Base-by-base conservation (phyloP, 1,284 basidiomycete genomes). In the Coniferiporia weirii region DNA sequence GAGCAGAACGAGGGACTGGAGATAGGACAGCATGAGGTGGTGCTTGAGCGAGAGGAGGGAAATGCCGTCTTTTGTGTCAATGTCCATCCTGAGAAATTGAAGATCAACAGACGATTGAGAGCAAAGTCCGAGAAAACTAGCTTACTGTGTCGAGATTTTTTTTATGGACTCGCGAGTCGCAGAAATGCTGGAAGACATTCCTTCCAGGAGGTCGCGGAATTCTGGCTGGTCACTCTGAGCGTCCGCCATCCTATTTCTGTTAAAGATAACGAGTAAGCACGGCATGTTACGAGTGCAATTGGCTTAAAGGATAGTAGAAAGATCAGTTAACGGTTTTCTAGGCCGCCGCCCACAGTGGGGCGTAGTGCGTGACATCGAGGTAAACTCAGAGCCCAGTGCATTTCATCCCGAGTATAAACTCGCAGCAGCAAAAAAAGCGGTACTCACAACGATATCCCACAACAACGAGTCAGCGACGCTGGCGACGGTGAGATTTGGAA, bases 1-100 rank as follows among this genome's bases (percentile, higher is more conserved):
- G 35, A 95, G 73, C 17, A 98, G 81, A 19, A 87, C 81, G 46
- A 98, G 79, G 15, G 94, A 89, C 58, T 96, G 94, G 7, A 98
- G 76, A 70, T 98, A 98, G 1, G 88, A 89, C 10, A 98, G 75
- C 64, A 98, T 80, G 12, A 91, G 72, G 59, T 95, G 85, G 65
- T 95, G 90, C 72, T 98, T 96, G 58, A 95, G 75, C 2, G 91
- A 89, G 15, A 99, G 79, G 1, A 99, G 79, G 0, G 96, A 98
- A 62, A 98, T 92, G 32, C 96, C 96, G 32, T 90, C 79, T 61
- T 81, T 80, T 35, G 82, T 83, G 64, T 92, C 82, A 22, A 90
- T 72, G 45, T 82, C 78, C 50, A 76, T 69, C 13, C 72, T 68
- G n/a, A 48, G 34, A 19, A 59, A 4, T 45, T 52, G 52, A 44